phyloP scores from a whole-genome alignment of 2,329 filamentous ascomycete genomes.

The Rhinocladiella similis region DNA sequence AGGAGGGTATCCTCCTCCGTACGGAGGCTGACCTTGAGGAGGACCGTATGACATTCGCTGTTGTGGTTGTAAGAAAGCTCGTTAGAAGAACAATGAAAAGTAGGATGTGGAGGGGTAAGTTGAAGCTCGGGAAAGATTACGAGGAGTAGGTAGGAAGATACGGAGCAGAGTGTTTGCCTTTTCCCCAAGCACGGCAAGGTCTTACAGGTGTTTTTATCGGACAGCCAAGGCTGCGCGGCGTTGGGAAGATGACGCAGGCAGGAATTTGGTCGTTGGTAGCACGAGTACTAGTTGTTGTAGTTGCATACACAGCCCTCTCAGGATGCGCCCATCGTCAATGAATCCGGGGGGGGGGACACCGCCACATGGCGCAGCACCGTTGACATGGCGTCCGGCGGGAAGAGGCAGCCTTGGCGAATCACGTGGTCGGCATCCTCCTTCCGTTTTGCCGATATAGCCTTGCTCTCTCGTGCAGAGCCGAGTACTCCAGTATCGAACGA shows the following conservation, averaged over 20 bases:
- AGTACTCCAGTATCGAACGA: no score
- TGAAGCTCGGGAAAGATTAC: neutral
- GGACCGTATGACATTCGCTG: constrained; percentile 25
- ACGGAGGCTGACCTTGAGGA: constrained; percentile 29
- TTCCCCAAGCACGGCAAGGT: neutral
- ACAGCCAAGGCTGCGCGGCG: neutral
- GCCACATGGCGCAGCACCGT: no score
- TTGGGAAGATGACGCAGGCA: neutral
- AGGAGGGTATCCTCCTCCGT: constrained; percentile 25
- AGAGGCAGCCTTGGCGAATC: neutral
- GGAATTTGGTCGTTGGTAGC: neutral
- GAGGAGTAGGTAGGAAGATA: neutral
- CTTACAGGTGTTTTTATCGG: neutral
- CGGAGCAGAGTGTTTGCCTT: constrained; percentile 2
- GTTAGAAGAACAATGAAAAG: neutral
- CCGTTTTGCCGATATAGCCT: neutral
- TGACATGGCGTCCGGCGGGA: no score
- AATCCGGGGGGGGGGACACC: neutral
- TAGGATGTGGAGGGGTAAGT: neutral
- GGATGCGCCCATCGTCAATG: neutral
- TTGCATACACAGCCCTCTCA: neutral
- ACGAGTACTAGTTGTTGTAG: neutral
- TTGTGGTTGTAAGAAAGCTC: neutral
- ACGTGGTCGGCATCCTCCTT: neutral
- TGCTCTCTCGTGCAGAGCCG: neutral